These are phyloP conservation scores for Vigna mungo DNA, from an alignment of 306 rosid species.

Conservation along the genomic window DNA sequence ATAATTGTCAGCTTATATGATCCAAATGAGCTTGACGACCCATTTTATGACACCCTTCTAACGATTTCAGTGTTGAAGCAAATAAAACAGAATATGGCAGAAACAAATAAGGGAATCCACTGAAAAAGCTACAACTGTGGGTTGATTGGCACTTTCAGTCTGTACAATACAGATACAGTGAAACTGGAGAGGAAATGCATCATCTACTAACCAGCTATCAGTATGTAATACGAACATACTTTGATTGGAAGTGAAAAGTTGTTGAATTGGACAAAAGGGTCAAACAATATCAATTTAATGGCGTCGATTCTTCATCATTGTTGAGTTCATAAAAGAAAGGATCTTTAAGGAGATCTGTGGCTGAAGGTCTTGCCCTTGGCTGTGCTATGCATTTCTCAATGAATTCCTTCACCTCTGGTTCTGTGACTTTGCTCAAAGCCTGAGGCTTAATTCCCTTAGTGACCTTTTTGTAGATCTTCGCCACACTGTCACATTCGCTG, in stretches of 20 bases:
- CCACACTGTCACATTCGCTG: constrained; percentile 84
- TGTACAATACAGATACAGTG: constrained; percentile 34
- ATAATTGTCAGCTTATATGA: no score
- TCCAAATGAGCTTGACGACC: background rate
- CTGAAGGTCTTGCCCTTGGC: constrained; percentile 92
- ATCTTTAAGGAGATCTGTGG: constrained; percentile 81
- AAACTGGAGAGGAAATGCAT: background rate
- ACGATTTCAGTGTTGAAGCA: constrained; percentile 5
- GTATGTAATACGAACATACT: background rate
- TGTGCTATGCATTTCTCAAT: constrained; percentile 83
- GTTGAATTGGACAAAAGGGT: background rate
- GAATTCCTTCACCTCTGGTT: constrained; percentile 75
- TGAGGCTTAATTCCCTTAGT: constrained; percentile 75
- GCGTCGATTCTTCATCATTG: constrained; percentile 51
- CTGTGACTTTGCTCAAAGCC: constrained; percentile 63
- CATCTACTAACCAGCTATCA: no score
- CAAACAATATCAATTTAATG: constrained; percentile 36
- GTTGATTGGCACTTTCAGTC: constrained; percentile 21
- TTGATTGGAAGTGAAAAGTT: constrained; percentile 27
- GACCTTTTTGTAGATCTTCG: constrained; percentile 88
- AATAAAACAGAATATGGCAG: constrained; percentile 13
- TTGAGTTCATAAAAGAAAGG: constrained; percentile 76
- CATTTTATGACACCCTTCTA: background rate
- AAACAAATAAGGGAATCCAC: background rate
- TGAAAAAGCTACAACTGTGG: constrained; percentile 14